phyloP scores from a whole-genome alignment of 1,139 yeast species.

The Taiozyma sp. region DNA sequence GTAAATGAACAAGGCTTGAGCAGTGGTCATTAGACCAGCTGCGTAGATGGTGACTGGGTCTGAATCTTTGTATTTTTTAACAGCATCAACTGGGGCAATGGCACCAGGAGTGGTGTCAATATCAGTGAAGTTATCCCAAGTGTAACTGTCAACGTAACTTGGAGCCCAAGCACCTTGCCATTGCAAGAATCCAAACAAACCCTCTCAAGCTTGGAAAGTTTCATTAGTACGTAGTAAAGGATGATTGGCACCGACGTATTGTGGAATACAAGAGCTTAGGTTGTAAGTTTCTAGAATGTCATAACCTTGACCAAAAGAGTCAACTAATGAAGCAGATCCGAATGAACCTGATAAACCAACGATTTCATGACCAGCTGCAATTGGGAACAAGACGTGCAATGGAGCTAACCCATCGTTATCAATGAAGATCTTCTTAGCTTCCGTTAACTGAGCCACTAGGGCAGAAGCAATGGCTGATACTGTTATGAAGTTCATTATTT shows the following conservation, averaged over 20 bases:
- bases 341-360: slow-evolving; percentile 37
- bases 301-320: slow-evolving; percentile 29
- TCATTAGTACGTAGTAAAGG: slow-evolving; percentile 36
- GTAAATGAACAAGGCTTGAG: slow-evolving; percentile 36
- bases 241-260: slow-evolving; percentile 34
- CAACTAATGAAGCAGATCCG: slow-evolving; percentile 36
- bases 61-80: slow-evolving; percentile 28
- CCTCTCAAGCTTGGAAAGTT: slow-evolving; percentile 36
- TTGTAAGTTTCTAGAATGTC: slow-evolving; percentile 29
- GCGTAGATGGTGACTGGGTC: slow-evolving; percentile 30
- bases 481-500: neutral
- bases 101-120: slow-evolving; percentile 30
- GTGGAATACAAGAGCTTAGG: slow-evolving; percentile 33
- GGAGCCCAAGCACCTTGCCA: slow-evolving; percentile 39
- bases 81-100: slow-evolving; percentile 34
- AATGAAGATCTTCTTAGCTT: slow-evolving; percentile 33
- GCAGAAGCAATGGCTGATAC: slow-evolving; percentile 40
- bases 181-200: slow-evolving; percentile 33
- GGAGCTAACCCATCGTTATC: slow-evolving; percentile 37
- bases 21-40: slow-evolving; percentile 40
- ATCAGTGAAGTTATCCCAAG: slow-evolving; percentile 28
- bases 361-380: slow-evolving; percentile 35
- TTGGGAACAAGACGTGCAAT: slow-evolving; percentile 32
- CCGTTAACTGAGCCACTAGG: slow-evolving; percentile 10
- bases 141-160: slow-evolving; percentile 27